These are phyloP conservation scores for Puccinia coronata DNA, from an alignment of 1,284 basidiomycete species.

Conservation along the genomic window DNA sequence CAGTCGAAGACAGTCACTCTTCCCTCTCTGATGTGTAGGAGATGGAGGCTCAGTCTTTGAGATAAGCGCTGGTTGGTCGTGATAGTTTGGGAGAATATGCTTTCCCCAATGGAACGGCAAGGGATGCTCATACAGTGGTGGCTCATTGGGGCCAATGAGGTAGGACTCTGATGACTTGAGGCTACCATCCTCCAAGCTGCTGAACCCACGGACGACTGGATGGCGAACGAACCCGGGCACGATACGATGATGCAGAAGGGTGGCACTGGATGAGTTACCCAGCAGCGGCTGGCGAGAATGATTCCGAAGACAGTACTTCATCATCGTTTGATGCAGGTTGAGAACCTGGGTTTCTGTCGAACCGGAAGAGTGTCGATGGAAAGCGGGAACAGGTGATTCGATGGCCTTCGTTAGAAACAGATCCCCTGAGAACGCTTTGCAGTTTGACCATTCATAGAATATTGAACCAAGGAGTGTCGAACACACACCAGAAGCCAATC, in stretches of 20 bases:
- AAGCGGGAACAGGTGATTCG: no score
- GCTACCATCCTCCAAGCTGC: background rate
- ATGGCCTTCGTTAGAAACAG: no score
- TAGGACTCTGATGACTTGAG: background rate
- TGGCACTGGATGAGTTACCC: no score
- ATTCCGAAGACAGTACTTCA: no score
- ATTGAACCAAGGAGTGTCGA: no score
- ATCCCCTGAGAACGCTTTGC: no score
- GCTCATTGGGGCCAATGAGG: background rate
- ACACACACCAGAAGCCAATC: no score
- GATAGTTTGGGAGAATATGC: conserved; percentile 21
- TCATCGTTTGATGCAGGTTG: no score
- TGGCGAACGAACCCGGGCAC: background rate
- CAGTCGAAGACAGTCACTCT: conserved; percentile 16
- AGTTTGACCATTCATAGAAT: no score
- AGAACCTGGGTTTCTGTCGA: no score
- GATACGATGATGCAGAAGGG: background rate
- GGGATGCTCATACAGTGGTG: conserved; percentile 7
- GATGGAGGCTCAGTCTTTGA: conserved; percentile 20
- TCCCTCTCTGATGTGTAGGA: background rate
- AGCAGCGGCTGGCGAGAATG: no score
- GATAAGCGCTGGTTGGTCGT: conserved; percentile 8
- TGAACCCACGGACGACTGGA: background rate
- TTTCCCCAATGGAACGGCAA: conserved; percentile 19
- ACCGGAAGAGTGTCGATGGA: no score